Evolutionary conservation across 2,329 filamentous ascomycete genomes (phyloP).

Genomic region (Thyridium curvatum): DNA sequence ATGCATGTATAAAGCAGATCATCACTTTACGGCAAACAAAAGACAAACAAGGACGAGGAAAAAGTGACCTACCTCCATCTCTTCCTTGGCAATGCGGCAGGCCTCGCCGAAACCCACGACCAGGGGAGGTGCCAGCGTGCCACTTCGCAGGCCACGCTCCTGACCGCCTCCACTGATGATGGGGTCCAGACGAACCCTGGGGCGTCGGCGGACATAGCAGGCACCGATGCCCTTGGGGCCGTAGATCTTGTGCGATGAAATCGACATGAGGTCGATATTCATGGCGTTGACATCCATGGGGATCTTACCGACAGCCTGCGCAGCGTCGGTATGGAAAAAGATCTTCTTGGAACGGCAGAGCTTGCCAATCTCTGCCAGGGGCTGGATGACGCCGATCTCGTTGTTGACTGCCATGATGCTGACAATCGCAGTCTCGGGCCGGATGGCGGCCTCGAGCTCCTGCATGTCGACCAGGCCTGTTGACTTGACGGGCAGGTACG

Average conservation of each 20-base stretch:
- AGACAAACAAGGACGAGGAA: slow-evolving; percentile 8
- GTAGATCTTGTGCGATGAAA: slow-evolving; percentile 98
- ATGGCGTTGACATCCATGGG: slow-evolving; percentile 93
- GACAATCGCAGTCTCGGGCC: slow-evolving; percentile 84
- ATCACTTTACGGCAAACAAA: slow-evolving; percentile 50
- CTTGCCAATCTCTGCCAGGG: slow-evolving; percentile 85
- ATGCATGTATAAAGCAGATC: slow-evolving; percentile 80
- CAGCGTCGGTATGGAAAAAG: slow-evolving; percentile 96
- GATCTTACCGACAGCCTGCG: slow-evolving; percentile 98
- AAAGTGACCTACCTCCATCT: slow-evolving; percentile 70
- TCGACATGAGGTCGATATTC: slow-evolving; percentile 98
- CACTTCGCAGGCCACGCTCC: slow-evolving; percentile 89
- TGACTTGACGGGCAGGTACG: slow-evolving; percentile 86
- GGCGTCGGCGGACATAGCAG: slow-evolving; percentile 88
- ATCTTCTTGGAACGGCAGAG: slow-evolving; percentile 87
- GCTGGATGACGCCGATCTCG: slow-evolving; percentile 98
- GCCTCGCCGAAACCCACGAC: slow-evolving; percentile 94
- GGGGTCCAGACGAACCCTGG: slow-evolving; percentile 88
- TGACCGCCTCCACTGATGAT: slow-evolving; percentile 96
- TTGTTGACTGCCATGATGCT: slow-evolving; percentile 99
- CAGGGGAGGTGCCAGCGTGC: slow-evolving; percentile 83
- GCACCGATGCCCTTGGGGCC: slow-evolving; percentile 96
- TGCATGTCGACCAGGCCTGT: slow-evolving; percentile 83
- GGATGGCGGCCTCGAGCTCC: slow-evolving; percentile 80
- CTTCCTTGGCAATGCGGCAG: slow-evolving; percentile 82